These are phyloP conservation scores for Monilinia fructicola DNA, from an alignment of 2,329 filamentous ascomycete species.

Conservation along the genomic window DNA sequence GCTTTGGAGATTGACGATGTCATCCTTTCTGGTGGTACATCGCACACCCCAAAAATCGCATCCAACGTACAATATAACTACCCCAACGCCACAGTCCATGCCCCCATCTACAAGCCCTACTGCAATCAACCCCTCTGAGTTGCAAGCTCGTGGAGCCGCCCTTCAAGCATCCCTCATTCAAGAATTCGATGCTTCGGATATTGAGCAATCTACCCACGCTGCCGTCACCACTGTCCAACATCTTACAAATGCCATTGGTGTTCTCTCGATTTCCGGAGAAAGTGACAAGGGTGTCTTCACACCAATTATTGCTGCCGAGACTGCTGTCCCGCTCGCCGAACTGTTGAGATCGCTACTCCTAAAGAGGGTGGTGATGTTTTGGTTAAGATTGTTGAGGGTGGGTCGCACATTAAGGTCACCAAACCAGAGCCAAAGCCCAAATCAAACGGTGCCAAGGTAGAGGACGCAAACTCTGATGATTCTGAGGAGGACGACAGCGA, in stretches of 20 bases:
- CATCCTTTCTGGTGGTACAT: conserved; percentile 86
- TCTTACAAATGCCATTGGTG: conserved; percentile 82
- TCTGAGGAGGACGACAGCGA: conserved; percentile 58
- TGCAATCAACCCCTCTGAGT: conserved; percentile 91
- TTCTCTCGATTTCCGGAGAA: conserved; percentile 64
- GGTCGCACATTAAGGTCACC: conserved; percentile 88
- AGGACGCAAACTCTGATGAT: conserved; percentile 57
- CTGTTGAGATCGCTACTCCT: conserved; percentile 73
- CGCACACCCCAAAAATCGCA: conserved; percentile 92
- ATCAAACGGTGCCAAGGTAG: conserved; percentile 57
- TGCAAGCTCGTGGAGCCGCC: conserved; percentile 84
- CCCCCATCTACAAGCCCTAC: conserved; percentile 72
- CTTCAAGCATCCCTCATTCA: conserved; percentile 93
- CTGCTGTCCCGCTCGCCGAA: conserved; percentile 82
- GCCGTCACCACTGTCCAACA: conserved; percentile 94
- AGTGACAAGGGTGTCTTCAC: conserved; percentile 69
- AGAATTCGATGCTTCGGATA: conserved; percentile 90
- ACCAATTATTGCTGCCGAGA: conserved; percentile 80
- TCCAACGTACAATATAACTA: conserved; percentile 77
- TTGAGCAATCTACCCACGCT: conserved; percentile 93
- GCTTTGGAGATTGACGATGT: conserved; percentile 93
- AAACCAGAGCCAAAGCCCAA: conserved; percentile 80
- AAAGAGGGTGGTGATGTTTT: conserved; percentile 84
- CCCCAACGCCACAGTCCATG: conserved; percentile 76
- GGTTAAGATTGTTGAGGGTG: conserved; percentile 83